Evolutionary conservation across 176 grass and related monocot genomes (phyloP).

Genomic region (Oryza glaberrima): DNA sequence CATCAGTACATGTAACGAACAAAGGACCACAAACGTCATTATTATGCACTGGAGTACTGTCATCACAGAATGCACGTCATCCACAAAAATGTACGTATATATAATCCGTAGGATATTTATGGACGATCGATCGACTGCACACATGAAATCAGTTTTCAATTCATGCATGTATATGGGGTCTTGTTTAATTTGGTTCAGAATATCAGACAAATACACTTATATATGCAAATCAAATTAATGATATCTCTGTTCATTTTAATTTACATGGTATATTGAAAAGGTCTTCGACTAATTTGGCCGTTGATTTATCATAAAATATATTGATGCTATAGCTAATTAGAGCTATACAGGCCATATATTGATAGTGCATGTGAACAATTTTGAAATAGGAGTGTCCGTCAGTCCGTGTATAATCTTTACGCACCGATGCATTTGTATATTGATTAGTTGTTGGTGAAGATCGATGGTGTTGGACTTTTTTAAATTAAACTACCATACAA

Average conservation of each 20-base stretch:
- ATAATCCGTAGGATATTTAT: background rate
- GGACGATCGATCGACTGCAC: background rate
- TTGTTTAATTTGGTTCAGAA: background rate
- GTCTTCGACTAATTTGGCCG: background rate
- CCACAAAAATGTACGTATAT: background rate
- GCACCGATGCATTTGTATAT: background rate
- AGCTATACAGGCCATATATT: background rate
- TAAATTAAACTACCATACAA: too few relatives aligned
- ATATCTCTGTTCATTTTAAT: background rate
- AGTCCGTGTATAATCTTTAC: background rate
- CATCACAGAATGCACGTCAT: background rate
- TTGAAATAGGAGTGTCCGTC: background rate
- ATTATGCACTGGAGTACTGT: background rate
- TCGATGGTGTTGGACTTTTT: too few relatives aligned
- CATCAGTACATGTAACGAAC: background rate
- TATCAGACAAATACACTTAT: background rate
- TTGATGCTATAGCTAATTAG: background rate
- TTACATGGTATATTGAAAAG: background rate
- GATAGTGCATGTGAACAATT: background rate
- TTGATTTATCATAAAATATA: background rate
- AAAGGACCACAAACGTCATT: background rate
- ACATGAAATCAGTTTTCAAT: background rate
- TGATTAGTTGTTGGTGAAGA: too few relatives aligned
- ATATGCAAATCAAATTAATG: background rate
- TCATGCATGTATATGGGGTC: background rate